A percentile compares a stretch with the other conserved stretches of the same genome.
Evolutionary conservation across 768 basidiomycete species (phyloP).

Genomic region (Hygrophorus pudorinus): DNA sequence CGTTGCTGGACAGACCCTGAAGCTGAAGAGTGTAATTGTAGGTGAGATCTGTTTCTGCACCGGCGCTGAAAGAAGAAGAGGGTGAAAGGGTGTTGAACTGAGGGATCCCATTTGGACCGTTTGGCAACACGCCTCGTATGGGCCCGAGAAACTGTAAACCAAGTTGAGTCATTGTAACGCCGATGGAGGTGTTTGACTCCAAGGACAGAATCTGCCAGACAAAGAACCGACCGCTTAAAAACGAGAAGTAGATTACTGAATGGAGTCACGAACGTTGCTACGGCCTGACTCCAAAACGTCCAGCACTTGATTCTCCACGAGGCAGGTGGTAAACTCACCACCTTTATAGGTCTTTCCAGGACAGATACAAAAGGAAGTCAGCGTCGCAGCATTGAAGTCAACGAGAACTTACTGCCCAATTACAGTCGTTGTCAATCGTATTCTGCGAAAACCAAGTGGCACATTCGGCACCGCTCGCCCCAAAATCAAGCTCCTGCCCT

Average conservation of each 20-base stretch:
- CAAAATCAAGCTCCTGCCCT: constrained; percentile 14
- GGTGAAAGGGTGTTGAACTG: neutral
- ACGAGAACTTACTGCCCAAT: neutral
- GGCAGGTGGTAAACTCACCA: constrained; percentile 11
- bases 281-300: constrained; percentile 16
- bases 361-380: neutral
- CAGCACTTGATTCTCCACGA: constrained; percentile 15
- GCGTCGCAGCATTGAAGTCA: neutral
- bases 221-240: neutral
- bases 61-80: neutral
- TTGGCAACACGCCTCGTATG: constrained; percentile 14
- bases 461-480: constrained; percentile 11
- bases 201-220: constrained; percentile 11
- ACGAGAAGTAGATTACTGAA: neutral
- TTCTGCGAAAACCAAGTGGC: constrained; percentile 8
- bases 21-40: constrained; percentile 17
- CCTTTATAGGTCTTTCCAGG: constrained; percentile 8
- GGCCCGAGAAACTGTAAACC: constrained; percentile 18
- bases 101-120: constrained; percentile 16
- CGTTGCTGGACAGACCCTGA: constrained; percentile 15
- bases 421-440: constrained; percentile 1
- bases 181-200: constrained; percentile 4
- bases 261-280: constrained; percentile 11
- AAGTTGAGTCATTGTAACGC: constrained; percentile 13
- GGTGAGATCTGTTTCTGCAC: neutral